Evolutionary conservation across 2,329 filamentous ascomycete species (phyloP).

Genomic region (Pseudocercospora vitis): DNA sequence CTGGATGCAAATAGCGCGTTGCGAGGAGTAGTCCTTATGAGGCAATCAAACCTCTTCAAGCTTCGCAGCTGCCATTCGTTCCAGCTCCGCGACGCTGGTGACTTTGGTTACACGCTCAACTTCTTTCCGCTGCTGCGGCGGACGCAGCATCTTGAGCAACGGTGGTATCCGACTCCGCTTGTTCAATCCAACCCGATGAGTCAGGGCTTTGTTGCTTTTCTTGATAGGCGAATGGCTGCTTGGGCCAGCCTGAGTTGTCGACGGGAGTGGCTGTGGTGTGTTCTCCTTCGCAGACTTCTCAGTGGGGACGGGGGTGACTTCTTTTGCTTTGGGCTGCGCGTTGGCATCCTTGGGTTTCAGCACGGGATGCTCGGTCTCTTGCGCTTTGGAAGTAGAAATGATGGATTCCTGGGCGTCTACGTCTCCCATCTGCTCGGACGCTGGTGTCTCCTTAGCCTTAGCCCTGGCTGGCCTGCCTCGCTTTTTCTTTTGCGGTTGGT

Average conservation of each 20-base stretch:
- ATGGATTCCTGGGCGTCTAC: not conserved
- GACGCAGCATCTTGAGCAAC: conserved; percentile 35
- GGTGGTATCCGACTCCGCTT: conserved; percentile 50
- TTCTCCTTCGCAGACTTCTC: conserved; percentile 9
- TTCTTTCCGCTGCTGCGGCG: conserved; percentile 19
- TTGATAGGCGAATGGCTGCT: conserved; percentile 24
- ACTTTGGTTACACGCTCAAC: conserved; percentile 15
- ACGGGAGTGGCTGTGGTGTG: not conserved
- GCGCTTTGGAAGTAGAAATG: not conserved
- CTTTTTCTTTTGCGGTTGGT: conserved; percentile 44
- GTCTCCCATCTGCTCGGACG: not conserved
- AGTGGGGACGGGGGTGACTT: conserved; percentile 7
- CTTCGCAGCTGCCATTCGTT: conserved; percentile 8
- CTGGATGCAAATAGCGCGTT: not conserved
- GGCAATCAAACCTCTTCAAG: not conserved
- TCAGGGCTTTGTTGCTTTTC: conserved; percentile 35
- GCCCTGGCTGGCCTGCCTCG: conserved; percentile 39
- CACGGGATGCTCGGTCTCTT: not conserved
- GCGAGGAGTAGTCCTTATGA: not conserved
- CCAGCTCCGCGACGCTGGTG: conserved; percentile 19
- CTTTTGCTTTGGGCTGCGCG: conserved; percentile 4
- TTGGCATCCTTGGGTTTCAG: conserved; percentile 14
- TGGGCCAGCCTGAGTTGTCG: conserved; percentile 13
- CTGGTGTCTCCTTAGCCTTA: conserved; percentile 1
- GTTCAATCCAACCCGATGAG: conserved; percentile 50